These are phyloP conservation scores for Sarocladium oryzae DNA, from an alignment of 2,329 filamentous ascomycete genomes.

Conservation along the genomic window DNA sequence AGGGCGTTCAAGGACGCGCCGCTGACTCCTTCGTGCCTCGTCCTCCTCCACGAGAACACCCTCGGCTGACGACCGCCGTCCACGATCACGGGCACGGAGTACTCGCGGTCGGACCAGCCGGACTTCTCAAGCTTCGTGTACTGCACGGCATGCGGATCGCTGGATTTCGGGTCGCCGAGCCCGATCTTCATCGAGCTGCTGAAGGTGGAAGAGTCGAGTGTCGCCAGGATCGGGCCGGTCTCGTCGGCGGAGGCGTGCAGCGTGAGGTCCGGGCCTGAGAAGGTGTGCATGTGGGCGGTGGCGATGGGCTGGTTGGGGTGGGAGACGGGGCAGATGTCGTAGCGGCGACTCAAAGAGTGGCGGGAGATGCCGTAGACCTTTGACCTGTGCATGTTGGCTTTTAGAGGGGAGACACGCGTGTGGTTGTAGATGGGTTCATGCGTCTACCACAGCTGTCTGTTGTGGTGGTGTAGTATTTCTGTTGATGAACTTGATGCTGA, in stretches of 20 bases:
- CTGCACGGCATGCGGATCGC: not conserved
- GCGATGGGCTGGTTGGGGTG: not conserved
- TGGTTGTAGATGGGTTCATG: not conserved
- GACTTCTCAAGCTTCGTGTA: not conserved
- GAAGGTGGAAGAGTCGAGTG: not conserved
- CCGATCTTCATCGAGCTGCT: not conserved
- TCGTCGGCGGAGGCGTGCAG: slow-evolving; percentile 11
- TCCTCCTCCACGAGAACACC: not conserved
- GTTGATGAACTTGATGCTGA: no score
- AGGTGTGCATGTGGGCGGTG: not conserved
- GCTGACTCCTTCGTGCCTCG: not conserved
- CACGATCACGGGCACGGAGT: not conserved
- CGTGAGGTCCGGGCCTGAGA: not conserved
- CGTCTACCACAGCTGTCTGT: no score
- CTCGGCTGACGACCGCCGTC: not conserved
- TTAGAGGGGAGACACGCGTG: not conserved
- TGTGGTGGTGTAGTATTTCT: no score
- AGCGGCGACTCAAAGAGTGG: not conserved
- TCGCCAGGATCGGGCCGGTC: not conserved
- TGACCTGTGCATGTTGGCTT: not conserved
- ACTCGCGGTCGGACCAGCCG: not conserved
- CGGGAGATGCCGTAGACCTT: not conserved
- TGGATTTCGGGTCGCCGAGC: not conserved
- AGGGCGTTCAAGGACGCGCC: not conserved
- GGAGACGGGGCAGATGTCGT: not conserved